Evolutionary conservation across 2,329 filamentous ascomycete species (phyloP).

Genomic region (Cordyceps tenuipes): DNA sequence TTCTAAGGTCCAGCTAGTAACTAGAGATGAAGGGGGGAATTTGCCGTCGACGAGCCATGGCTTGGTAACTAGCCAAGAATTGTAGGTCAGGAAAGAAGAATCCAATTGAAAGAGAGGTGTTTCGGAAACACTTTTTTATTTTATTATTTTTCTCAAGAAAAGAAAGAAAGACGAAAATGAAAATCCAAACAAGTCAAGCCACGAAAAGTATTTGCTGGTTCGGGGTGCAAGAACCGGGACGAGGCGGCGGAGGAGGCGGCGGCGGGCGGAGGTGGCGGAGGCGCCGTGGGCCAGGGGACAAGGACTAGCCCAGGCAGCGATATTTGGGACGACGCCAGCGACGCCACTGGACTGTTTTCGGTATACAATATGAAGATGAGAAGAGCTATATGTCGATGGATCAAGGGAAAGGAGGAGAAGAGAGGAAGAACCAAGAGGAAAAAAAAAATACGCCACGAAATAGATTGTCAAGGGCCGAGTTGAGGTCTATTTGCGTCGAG

Average conservation of each 20-base stretch:
- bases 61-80: not conserved
- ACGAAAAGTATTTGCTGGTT: conserved; percentile 9
- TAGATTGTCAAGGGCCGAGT: not conserved
- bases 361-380: not conserved
- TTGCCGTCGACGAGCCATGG: too few species aligned
- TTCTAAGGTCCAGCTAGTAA: not conserved
- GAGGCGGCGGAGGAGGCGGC: not conserved
- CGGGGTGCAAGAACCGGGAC: conserved; percentile 5
- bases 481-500: not conserved
- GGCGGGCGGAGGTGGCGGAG: not conserved
- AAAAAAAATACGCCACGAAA: not conserved
- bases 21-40: not conserved
- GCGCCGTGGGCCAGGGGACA: not conserved
- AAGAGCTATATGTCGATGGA: not conserved
- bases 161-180: too few species aligned
- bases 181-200: not conserved
- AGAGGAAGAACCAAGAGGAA: too few species aligned
- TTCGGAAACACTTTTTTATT: too few species aligned
- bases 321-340: not conserved
- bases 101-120: not conserved
- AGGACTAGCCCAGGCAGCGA: not conserved
- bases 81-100: not conserved
- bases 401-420: not conserved
- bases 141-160: too few species aligned
- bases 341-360: not conserved